A percentile compares a stretch with the other conserved stretches of the same genome.
Evolutionary conservation across 768 basidiomycete species (phyloP).

Genomic region (Lentinula sp.): DNA sequence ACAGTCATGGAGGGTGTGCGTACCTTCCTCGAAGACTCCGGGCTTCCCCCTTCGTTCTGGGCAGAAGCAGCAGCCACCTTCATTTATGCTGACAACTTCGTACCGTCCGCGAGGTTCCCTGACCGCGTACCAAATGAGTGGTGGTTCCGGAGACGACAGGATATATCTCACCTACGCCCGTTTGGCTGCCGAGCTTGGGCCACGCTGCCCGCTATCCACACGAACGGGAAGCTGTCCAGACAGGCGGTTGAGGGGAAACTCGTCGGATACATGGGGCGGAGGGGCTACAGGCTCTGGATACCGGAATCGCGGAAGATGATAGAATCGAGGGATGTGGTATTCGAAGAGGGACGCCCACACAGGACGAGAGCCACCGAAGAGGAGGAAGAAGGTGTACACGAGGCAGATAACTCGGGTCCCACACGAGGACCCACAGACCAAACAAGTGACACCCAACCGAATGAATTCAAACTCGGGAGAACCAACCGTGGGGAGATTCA

Average conservation of each 20-base stretch:
- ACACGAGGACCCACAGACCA: too few relatives aligned
- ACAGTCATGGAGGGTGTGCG: slow-evolving; percentile 15
- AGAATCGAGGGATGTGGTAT: background rate
- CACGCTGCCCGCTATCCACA: background rate
- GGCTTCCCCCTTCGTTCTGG: background rate
- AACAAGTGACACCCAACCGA: too few relatives aligned
- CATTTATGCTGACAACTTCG: background rate
- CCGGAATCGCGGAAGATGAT: background rate
- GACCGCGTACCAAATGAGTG: background rate
- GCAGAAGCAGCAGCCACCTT: background rate
- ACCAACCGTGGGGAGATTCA: too few relatives aligned
- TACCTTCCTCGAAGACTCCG: background rate
- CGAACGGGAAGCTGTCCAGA: background rate
- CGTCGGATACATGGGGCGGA: background rate
- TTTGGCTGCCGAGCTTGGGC: background rate
- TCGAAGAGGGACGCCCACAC: background rate
- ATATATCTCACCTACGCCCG: background rate
- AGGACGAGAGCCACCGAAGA: too few relatives aligned
- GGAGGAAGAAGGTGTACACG: too few relatives aligned
- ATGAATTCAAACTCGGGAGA: too few relatives aligned
- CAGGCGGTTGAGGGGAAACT: background rate
- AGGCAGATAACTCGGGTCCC: too few relatives aligned
- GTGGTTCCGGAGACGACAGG: background rate
- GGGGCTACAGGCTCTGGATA: background rate
- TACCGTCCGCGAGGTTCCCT: background rate